Evolutionary conservation across 1,139 yeast species (phyloP).

Genomic region (Pichia sp.): DNA sequence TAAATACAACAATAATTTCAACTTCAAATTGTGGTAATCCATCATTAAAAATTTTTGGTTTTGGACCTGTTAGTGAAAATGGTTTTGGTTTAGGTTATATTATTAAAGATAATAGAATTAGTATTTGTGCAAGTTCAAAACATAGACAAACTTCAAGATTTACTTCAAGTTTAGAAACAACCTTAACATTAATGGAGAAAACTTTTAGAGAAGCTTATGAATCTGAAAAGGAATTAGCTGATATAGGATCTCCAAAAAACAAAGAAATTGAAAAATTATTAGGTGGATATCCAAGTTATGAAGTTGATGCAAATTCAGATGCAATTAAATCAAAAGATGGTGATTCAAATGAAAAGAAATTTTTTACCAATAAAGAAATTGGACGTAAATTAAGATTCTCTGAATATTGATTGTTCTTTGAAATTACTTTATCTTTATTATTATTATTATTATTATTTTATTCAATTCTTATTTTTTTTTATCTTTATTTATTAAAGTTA

Average conservation of each 20-base stretch:
- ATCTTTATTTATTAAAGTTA: too few relatives aligned
- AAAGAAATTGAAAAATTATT: slow-evolving; percentile 40
- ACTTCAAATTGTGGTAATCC: slow-evolving; percentile 82
- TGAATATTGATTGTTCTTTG: slow-evolving; percentile 43
- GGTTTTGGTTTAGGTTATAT: slow-evolving; percentile 93
- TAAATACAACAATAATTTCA: slow-evolving; percentile 61
- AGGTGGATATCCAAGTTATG: slow-evolving; percentile 65
- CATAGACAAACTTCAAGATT: slow-evolving; percentile 86
- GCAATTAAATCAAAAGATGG: slow-evolving; percentile 59
- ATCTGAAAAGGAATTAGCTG: slow-evolving; percentile 11
- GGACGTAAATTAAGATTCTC: slow-evolving; percentile 69
- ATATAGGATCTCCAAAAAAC: slow-evolving; percentile 9
- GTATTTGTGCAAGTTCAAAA: slow-evolving; percentile 82
- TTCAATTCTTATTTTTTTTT: too few relatives aligned
- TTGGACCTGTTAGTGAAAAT: slow-evolving; percentile 85
- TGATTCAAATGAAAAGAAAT: slow-evolving; percentile 37
- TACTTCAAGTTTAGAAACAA: slow-evolving; percentile 65
- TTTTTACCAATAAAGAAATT: slow-evolving; percentile 53
- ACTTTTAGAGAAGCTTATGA: slow-evolving; percentile 42
- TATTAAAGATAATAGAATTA: slow-evolving; percentile 75
- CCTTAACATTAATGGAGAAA: slow-evolving; percentile 56
- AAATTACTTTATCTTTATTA: neutral
- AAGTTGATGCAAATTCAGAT: slow-evolving; percentile 28
- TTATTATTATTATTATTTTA: too few relatives aligned
- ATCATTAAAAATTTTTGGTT: slow-evolving; percentile 77